Conservation (phyloP, 1,284 basidiomycete genomes). For the Sanghuangporus sanghuang region DNA sequence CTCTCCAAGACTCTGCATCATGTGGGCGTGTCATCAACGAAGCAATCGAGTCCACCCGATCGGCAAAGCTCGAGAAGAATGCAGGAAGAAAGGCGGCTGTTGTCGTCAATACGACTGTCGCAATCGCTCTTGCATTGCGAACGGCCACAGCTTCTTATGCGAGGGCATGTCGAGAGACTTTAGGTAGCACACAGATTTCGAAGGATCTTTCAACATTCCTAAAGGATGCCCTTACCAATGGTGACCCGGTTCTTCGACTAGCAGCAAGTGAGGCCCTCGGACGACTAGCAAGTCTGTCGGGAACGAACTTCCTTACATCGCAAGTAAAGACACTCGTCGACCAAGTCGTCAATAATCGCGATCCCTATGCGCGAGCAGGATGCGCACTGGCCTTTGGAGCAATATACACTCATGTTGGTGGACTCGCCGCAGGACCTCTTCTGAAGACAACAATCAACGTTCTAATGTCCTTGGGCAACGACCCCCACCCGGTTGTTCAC, state of each 20-base stretch:
- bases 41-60: conserved; percentile 67
- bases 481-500: conserved; percentile 96
- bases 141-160: conserved; percentile 47
- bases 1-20: conserved; percentile 70
- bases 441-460: conserved; percentile 97
- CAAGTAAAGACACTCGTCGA: conserved; percentile 93
- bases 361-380: conserved; percentile 90
- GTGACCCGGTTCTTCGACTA: conserved; percentile 72
- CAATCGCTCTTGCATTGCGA: conserved; percentile 72
- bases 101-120: conserved; percentile 78
- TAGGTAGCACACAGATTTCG: conserved; percentile 69
- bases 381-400: conserved; percentile 94
- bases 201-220: conserved; percentile 69
- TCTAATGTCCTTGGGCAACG: conserved; percentile 91
- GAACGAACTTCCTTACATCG: conserved; percentile 79
- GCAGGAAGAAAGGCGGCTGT: conserved; percentile 87
- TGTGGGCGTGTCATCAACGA: conserved; percentile 66
- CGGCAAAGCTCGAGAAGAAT: conserved; percentile 84
- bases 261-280: conserved; percentile 91
- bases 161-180: conserved; percentile 59
- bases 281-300: conserved; percentile 79
- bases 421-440: conserved; percentile 88
- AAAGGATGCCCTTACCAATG: conserved; percentile 82
- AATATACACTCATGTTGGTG: conserved; percentile 90
- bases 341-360: conserved; percentile 94